Percentiles rank a stretch among this genome's conserved stretches.
phyloP scores from a whole-genome alignment of 176 grass and related monocot species.

The Zoysia japonica region DNA sequence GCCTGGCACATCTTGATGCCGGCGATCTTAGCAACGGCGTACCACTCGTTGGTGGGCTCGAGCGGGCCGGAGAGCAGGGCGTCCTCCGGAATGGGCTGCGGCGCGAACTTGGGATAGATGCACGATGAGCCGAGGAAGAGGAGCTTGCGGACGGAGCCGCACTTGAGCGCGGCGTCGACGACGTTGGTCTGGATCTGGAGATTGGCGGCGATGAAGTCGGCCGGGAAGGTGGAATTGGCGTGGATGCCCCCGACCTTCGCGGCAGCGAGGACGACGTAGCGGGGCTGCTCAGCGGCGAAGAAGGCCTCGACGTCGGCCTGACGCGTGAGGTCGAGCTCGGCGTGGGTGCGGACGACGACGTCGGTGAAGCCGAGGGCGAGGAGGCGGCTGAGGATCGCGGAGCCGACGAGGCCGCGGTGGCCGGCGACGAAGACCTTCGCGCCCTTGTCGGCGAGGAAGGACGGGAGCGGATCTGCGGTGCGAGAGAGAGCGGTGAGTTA shows the following conservation, averaged over 20 bases:
- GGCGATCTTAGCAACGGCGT: constrained; percentile 80
- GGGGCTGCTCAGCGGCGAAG: constrained; percentile 63
- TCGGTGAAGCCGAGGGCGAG: constrained; percentile 58
- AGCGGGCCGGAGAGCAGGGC: constrained; percentile 72
- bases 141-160: constrained; percentile 70
- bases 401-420: constrained; percentile 72
- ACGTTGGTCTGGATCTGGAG: constrained; percentile 93
- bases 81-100: constrained; percentile 71
- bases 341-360: constrained; percentile 59
- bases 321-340: constrained; percentile 72
- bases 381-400: constrained; percentile 60
- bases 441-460: constrained; percentile 65
- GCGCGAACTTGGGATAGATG: constrained; percentile 87
- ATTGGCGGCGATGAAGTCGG: constrained; percentile 78
- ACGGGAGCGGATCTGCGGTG: constrained; percentile 37
- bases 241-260: constrained; percentile 91
- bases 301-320: constrained; percentile 70
- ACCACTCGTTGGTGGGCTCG: constrained; percentile 91
- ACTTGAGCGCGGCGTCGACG: constrained; percentile 63
- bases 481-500: neutral
- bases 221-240: constrained; percentile 76
- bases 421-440: constrained; percentile 74
- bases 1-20: constrained; percentile 93
- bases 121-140: constrained; percentile 87
- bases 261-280: constrained; percentile 69